These are phyloP conservation scores for Gamarada debralockiae DNA, from an alignment of 495 filamentous ascomycete genomes.

Conservation along the genomic window DNA sequence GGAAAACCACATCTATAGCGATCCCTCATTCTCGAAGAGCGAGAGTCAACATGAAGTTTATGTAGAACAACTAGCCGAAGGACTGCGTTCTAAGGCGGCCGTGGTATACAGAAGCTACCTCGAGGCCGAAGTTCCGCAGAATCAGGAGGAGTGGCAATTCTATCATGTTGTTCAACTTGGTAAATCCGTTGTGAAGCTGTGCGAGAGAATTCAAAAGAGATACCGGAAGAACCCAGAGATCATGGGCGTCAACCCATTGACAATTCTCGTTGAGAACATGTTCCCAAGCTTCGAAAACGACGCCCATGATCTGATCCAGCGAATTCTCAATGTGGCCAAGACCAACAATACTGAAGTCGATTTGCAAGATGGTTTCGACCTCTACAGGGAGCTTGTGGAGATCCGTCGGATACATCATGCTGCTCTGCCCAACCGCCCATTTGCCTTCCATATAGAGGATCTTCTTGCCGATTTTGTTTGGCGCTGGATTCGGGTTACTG, in stretches of 20 bases:
- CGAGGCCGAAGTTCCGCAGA: slow-evolving; percentile 66
- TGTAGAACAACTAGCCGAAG: slow-evolving; percentile 62
- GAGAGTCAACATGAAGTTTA: slow-evolving; percentile 67
- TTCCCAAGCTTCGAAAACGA: slow-evolving; percentile 89
- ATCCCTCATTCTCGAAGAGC: slow-evolving; percentile 68
- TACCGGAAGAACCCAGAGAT: slow-evolving; percentile 86
- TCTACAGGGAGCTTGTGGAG: slow-evolving; percentile 83
- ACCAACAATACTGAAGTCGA: slow-evolving; percentile 68
- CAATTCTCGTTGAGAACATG: slow-evolving; percentile 74
- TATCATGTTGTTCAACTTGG: slow-evolving; percentile 84
- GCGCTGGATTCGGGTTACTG: slow-evolving; percentile 85
- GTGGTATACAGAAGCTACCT: slow-evolving; percentile 71
- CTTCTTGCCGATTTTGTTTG: slow-evolving; percentile 89
- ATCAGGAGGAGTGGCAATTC: slow-evolving; percentile 77
- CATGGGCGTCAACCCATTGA: slow-evolving; percentile 84
- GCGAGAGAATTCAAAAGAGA: slow-evolving; percentile 83
- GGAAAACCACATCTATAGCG: slow-evolving; percentile 74
- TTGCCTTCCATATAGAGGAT: slow-evolving; percentile 82
- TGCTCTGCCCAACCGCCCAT: slow-evolving; percentile 61
- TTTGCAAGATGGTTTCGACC: slow-evolving; percentile 86
- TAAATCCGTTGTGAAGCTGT: slow-evolving; percentile 76
- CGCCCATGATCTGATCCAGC: slow-evolving; percentile 72
- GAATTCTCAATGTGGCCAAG: slow-evolving; percentile 70
- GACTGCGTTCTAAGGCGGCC: slow-evolving; percentile 67
- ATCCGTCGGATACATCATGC: slow-evolving; percentile 74